phyloP scores from a whole-genome alignment of 129 eudicot species.

The Helichrysum umbraculigerum region DNA sequence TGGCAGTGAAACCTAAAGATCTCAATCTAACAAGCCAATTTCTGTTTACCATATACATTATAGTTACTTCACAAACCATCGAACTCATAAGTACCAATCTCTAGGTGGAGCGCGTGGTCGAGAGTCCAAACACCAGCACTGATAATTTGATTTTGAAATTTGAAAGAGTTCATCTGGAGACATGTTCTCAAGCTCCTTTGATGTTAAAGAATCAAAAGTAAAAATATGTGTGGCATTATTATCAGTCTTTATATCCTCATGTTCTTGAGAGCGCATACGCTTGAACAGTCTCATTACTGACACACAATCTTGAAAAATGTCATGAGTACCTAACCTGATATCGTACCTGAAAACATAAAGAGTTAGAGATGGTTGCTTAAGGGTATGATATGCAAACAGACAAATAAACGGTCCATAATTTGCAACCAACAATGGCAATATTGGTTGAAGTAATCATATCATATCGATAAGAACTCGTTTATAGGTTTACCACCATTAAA shows the following conservation, averaged over 20 bases:
- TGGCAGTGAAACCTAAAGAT: background rate
- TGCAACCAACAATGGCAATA: no score
- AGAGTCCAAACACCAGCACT: slow-evolving; percentile 75
- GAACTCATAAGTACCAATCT: slow-evolving; percentile 3
- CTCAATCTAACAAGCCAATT: slow-evolving; percentile 1
- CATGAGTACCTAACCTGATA: slow-evolving; percentile 56
- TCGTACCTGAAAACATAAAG: slow-evolving; percentile 49
- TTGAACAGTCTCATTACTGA: slow-evolving; percentile 79
- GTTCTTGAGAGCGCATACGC: slow-evolving; percentile 65
- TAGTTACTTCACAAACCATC: background rate
- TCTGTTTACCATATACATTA: background rate
- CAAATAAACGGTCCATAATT: no score
- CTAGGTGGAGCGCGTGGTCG: slow-evolving; percentile 7
- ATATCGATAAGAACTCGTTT: no score
- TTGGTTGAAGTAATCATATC: no score
- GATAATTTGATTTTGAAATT: slow-evolving; percentile 52
- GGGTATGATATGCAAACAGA: background rate
- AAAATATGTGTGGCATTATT: background rate
- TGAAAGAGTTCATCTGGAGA: slow-evolving; percentile 52
- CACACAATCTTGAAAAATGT: slow-evolving; percentile 63
- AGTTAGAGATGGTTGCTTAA: background rate
- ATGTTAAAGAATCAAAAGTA: slow-evolving; percentile 31
- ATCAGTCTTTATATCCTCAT: slow-evolving; percentile 27
- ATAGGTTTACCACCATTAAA: no score
- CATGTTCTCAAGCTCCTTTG: slow-evolving; percentile 46